Conservation (phyloP, 768 basidiomycete species). For the Boletus sp. region DNA sequence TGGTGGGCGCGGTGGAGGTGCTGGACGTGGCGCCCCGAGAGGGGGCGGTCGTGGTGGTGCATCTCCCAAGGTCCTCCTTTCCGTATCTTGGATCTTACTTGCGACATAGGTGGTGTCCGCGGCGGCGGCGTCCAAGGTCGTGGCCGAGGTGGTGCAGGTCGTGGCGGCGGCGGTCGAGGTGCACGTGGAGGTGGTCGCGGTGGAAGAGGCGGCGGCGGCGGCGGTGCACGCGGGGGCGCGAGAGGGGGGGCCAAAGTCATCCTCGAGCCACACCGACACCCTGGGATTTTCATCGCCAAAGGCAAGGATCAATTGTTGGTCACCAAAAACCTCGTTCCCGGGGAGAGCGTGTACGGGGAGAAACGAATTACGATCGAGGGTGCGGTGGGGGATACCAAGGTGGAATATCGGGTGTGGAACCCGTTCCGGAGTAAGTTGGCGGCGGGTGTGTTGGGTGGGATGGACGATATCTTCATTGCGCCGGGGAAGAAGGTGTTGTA, state of each 20-base stretch:
- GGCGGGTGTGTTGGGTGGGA: slow-evolving; percentile 91
- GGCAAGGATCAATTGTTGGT: slow-evolving; percentile 97
- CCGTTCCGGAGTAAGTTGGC: slow-evolving; percentile 97
- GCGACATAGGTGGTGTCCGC: slow-evolving; percentile 10
- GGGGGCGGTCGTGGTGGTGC: slow-evolving; percentile 40
- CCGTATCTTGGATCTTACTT: not conserved
- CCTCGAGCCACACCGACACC: slow-evolving; percentile 92
- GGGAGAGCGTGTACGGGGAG: slow-evolving; percentile 97
- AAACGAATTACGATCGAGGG: slow-evolving; percentile 89
- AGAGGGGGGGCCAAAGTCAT: slow-evolving; percentile 85
- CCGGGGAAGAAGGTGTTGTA: slow-evolving; percentile 97
- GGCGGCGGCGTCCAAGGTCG: slow-evolving; percentile 30
- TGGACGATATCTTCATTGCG: slow-evolving; percentile 88
- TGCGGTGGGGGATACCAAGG: slow-evolving; percentile 75
- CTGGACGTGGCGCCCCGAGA: slow-evolving; percentile 37
- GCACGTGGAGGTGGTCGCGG: slow-evolving; percentile 45
- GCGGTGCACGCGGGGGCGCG: slow-evolving; percentile 61
- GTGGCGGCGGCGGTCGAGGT: slow-evolving; percentile 45
- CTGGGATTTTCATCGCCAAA: slow-evolving; percentile 94
- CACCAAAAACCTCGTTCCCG: slow-evolving; percentile 96
- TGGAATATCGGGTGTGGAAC: slow-evolving; percentile 99
- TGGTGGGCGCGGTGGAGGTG: slow-evolving; percentile 38
- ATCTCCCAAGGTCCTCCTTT: not conserved
- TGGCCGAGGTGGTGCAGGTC: slow-evolving; percentile 36
- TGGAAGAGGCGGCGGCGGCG: slow-evolving; percentile 57